These are phyloP conservation scores for Eragrostis tef DNA, from an alignment of 202 grass and related monocot genomes.

Conservation along the genomic window DNA sequence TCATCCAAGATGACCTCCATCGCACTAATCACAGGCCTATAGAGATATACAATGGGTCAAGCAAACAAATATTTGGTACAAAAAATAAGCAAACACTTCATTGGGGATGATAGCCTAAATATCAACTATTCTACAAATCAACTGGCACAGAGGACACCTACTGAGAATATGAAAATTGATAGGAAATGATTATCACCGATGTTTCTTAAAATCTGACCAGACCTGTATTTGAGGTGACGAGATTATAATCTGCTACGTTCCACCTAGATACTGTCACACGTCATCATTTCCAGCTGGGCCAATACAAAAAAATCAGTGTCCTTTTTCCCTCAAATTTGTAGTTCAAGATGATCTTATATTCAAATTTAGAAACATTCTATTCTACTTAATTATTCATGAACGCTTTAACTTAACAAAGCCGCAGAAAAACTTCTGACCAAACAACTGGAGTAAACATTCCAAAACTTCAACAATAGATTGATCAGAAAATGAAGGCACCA, in stretches of 20 bases:
- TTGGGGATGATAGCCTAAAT: conserved; percentile 16
- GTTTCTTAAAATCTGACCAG: conserved; percentile 53
- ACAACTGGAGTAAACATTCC: conserved; percentile 16
- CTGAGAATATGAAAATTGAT: conserved; percentile 30
- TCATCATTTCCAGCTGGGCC: conserved; percentile 87
- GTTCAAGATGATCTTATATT: conserved; percentile 36
- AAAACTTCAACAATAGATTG: neutral
- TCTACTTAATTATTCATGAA: conserved; percentile 18
- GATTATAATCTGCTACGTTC: conserved; percentile 65
- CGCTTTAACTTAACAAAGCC: conserved; percentile 29
- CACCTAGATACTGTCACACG: conserved; percentile 71
- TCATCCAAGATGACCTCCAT: conserved; percentile 61
- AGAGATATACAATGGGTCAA: conserved; percentile 66
- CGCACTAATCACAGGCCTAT: conserved; percentile 77
- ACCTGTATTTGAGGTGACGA: conserved; percentile 68
- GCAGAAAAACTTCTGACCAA: neutral
- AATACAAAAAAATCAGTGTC: conserved; percentile 74
- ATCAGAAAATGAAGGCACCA: neutral
- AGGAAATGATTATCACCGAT: conserved; percentile 44
- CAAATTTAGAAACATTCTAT: conserved; percentile 33
- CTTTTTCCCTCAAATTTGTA: conserved; percentile 45
- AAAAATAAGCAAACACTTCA: conserved; percentile 23
- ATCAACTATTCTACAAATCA: conserved; percentile 22
- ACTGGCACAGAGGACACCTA: neutral
- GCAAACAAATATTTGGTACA: conserved; percentile 38